Conservation (phyloP, 768 basidiomycete species). For the Boletus barrowsii region DNA sequence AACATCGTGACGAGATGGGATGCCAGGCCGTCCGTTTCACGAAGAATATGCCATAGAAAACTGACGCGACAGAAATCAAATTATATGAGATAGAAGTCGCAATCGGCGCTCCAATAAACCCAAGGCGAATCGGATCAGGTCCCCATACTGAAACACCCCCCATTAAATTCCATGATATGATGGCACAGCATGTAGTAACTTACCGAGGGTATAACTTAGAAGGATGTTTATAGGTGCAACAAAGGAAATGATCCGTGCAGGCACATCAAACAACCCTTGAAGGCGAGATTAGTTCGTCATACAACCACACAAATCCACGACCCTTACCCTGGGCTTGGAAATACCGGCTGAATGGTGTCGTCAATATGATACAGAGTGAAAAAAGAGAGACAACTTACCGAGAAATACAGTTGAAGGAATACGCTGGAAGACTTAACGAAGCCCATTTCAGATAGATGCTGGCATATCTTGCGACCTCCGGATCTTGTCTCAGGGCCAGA, state of each 20-base stretch:
- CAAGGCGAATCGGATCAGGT: conserved; percentile 73
- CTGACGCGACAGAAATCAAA: conserved; percentile 60
- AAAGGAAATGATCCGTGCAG: conserved; percentile 76
- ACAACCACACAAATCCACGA: conserved; percentile 16
- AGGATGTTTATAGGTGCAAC: conserved; percentile 83
- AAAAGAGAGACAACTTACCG: conserved; percentile 28
- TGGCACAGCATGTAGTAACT: not conserved
- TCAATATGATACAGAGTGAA: conserved; percentile 49
- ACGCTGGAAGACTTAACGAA: conserved; percentile 74
- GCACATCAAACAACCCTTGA: conserved; percentile 73
- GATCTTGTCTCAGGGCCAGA: conserved; percentile 69
- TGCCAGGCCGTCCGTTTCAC: conserved; percentile 80
- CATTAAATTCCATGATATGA: conserved; percentile 37
- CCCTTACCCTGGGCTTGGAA: conserved; percentile 79
- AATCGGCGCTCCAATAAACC: conserved; percentile 90
- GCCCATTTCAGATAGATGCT: conserved; percentile 68
- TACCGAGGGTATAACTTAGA: conserved; percentile 82
- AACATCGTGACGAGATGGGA: conserved; percentile 63
- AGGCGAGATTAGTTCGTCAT: not conserved
- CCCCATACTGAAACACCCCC: conserved; percentile 77
- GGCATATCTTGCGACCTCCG: conserved; percentile 76
- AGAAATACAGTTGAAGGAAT: conserved; percentile 52
- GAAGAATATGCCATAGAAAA: conserved; percentile 61
- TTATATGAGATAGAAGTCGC: conserved; percentile 88
- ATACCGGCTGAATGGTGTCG: conserved; percentile 37